Base-by-base conservation (phyloP, 495 filamentous ascomycete species). In the Xylaria telfairii region DNA sequence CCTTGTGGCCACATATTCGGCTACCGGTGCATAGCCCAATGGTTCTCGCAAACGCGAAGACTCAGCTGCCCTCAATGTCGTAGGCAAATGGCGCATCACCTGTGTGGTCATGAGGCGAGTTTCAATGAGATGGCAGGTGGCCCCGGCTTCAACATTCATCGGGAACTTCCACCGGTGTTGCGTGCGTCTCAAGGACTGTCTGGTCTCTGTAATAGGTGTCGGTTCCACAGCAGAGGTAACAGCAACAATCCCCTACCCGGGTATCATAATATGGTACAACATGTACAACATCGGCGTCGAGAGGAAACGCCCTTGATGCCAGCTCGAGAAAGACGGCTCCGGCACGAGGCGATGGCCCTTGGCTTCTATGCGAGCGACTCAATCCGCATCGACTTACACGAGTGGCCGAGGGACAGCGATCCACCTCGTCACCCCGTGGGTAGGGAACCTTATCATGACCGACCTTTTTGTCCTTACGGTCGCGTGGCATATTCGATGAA, bases 1-100 rank as follows among this genome's bases (percentile, higher is more conserved):
- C 69, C 69, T 0, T 71, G 69, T 12, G 63, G 63, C 9, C 69
- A 71, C 21, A 15, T 62, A 0, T 71, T 67, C 54, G 64, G 69
- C 17, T 17, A 41, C 17, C 10, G 19, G 15, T 71, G 69, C 24
- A 13, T 67, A 3, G 17, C 5, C 0, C 15, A 30, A 15, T 67
- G 63, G 63, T 44, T 71, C 10, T 0, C 3, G 6, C 13, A 30
- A 0, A 34, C 3, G n/a, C 0, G 9, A n/a, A n/a, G n/a, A n/a
- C n/a, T n/a, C 1, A 62, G 10, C n/a, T 71, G 69, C 54, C 69
- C 69, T 0, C 37, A 28, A 7, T 71, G 69, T 19, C 53, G 69
- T 5, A 53, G 17, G 42, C 0, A 15, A 3, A 39, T 59, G 21
- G 4, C 3, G 2, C 42, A 71, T 53, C 0, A 9, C 0, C 7